Evolutionary conservation across 768 basidiomycete genomes (phyloP), one percentile per base, ranked within the genome.

Genomic region (Tylopilus sp.): DNA sequence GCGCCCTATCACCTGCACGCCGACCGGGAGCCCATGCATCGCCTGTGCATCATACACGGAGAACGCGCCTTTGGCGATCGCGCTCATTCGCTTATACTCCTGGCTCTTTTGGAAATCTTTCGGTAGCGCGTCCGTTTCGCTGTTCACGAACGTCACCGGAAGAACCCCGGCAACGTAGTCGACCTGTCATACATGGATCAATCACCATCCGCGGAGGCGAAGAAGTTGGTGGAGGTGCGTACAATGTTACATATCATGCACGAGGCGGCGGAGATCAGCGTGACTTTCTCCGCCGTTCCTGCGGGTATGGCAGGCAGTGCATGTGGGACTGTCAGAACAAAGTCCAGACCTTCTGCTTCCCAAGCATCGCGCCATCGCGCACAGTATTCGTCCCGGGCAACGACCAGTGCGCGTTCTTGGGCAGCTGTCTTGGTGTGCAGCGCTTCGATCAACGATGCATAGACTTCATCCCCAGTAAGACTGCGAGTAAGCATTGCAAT

Each of bases 1-100:
- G 41, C 77, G 70, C 2, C 85, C 85, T 1, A 81, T 75, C 29
- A 89, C 66, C 63, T 89, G 86, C 12, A 87, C 79, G 2, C 85
- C 84, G 2, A 89, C 63, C 0, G 87, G 86, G 6, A 87, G 70
- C 8, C 86, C 86, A 52, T 83, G 76, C 83, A 87, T 86, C 53
- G 77, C 75, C 14, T 78, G 70, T 1, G 80, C 75, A 45, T 87
- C 77, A 47, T 88, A 89, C 2, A 77, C 74, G 1, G 72, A 63
- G 57, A 82, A 84, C 0, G 76, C 75, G 8, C 71, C 72, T 46
- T 67, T 69, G 45, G 81, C 80, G 16, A 78, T 62, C 2, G 68
- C 62, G 46, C 81, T 81, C 49, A 77, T 71, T 0, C 65, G 58
- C 43, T 63, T 70, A 29, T 63, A 62, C 19, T 53, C 63, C 6